A percentile compares a stretch with the other conserved stretches of the same genome.
These are phyloP conservation scores for Glomus cerebriforme DNA, from an alignment of 192 early-diverging fungal genomes.

Conservation along the genomic window DNA sequence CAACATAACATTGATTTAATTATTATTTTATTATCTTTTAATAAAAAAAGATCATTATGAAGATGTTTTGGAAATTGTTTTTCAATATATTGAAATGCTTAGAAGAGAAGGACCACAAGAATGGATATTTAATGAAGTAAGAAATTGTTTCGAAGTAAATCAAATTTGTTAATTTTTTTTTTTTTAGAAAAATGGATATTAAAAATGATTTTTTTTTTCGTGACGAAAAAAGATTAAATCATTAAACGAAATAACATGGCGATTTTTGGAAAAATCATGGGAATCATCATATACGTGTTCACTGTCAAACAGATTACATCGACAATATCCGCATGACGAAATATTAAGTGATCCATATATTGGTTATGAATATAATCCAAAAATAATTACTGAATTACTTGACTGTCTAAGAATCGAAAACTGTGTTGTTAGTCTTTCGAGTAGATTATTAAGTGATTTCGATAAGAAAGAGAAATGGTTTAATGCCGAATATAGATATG, in stretches of 20 bases:
- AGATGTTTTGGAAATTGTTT: slow-evolving; percentile 78
- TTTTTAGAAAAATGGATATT: neutral
- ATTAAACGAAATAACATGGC: slow-evolving; percentile 59
- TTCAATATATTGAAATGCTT: slow-evolving; percentile 89
- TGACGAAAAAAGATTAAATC: slow-evolving; percentile 38
- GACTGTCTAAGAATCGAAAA: slow-evolving; percentile 18
- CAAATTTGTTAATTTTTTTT: neutral
- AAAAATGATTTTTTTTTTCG: neutral
- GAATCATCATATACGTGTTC: slow-evolving; percentile 67
- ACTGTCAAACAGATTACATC: slow-evolving; percentile 77
- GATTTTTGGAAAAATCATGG: slow-evolving; percentile 75
- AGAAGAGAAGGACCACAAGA: slow-evolving; percentile 66
- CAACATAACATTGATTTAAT: neutral
- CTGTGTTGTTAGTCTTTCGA: neutral
- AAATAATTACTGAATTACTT: slow-evolving; percentile 64
- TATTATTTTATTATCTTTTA: neutral
- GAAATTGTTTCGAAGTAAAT: neutral
- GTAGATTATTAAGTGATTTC: slow-evolving; percentile 25
- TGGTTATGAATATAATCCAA: slow-evolving; percentile 63
- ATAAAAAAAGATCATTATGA: slow-evolving; percentile 56
- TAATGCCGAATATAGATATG: slow-evolving; percentile 74
- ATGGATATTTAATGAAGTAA: slow-evolving; percentile 83
- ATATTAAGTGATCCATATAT: slow-evolving; percentile 67
- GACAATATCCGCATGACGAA: slow-evolving; percentile 65
- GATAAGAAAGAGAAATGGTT: slow-evolving; percentile 77